phyloP scores from a whole-genome alignment of 1,139 yeast species.

The Pichia terricola region DNA sequence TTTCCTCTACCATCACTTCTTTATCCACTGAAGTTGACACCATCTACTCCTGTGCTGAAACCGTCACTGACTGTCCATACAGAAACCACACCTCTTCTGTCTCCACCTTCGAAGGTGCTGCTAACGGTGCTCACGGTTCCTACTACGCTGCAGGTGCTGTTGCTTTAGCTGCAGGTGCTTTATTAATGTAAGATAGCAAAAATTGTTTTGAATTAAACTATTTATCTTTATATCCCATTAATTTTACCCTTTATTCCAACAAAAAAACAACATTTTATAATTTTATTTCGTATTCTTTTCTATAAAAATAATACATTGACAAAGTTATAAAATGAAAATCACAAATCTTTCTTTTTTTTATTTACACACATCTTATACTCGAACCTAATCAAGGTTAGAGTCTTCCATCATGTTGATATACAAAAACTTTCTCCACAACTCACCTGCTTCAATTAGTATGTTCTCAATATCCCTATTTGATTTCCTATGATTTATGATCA shows the following conservation, averaged over 20 bases:
- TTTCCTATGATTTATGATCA: slow-evolving; percentile 4
- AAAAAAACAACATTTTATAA: background rate
- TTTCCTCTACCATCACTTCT: slow-evolving; percentile 5
- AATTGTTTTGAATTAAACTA: background rate
- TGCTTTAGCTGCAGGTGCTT: slow-evolving; percentile 23
- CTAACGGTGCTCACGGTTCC: slow-evolving; percentile 14
- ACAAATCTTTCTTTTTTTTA: no score
- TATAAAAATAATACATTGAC: background rate
- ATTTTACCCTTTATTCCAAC: background rate
- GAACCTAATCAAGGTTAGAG: slow-evolving; percentile 2
- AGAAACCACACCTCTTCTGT: background rate
- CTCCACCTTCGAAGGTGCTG: slow-evolving; percentile 13
- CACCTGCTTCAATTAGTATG: slow-evolving; percentile 72
- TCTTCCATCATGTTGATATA: slow-evolving; percentile 61
- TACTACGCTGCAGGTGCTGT: slow-evolving; percentile 23
- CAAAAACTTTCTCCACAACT: slow-evolving; percentile 80
- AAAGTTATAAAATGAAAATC: background rate
- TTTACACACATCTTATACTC: no score
- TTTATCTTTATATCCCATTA: background rate
- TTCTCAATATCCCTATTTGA: slow-evolving; percentile 51
- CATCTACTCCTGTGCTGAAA: slow-evolving; percentile 10
- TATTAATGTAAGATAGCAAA: slow-evolving; percentile 24
- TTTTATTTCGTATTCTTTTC: background rate
- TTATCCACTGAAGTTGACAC: slow-evolving; percentile 8
- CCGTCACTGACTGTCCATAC: slow-evolving; percentile 10